phyloP scores from a whole-genome alignment of 2,329 filamentous ascomycete genomes.

The Plectosphaerella sp. region DNA sequence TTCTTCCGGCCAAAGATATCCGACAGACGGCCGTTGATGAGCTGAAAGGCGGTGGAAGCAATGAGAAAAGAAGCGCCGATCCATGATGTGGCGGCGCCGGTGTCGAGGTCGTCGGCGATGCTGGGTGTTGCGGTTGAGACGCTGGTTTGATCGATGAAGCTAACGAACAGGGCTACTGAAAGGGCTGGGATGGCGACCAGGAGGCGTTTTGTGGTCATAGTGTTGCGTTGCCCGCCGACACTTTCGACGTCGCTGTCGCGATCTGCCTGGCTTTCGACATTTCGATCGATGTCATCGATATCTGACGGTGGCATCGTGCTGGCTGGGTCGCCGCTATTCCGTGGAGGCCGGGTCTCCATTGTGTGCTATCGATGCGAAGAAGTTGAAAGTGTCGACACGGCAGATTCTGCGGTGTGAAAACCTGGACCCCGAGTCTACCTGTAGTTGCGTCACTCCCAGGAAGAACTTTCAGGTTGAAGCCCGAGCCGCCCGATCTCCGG shows the following conservation, averaged over 20 bases:
- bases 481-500: no score
- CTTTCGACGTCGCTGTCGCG: constrained; percentile 14
- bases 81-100: constrained; percentile 26
- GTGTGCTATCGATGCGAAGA: no score
- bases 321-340: no score
- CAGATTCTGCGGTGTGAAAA: no score
- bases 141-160: constrained; percentile 31
- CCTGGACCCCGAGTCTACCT: no score
- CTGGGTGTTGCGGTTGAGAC: constrained; percentile 30
- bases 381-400: no score
- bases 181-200: constrained; percentile 22
- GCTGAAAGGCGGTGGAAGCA: constrained; percentile 28
- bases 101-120: constrained; percentile 25
- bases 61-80: constrained; percentile 31
- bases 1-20: constrained; percentile 31
- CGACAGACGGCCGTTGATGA: constrained; percentile 27
- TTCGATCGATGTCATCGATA: no score
- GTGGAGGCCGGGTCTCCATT: no score
- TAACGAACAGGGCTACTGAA: constrained; percentile 24
- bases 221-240: constrained; percentile 25
- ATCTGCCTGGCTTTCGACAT: neutral
- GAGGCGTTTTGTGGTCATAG: constrained; percentile 24
- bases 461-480: no score
- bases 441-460: no score
- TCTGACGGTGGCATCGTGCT: no score